Conservation (phyloP, 495 filamentous ascomycete species). For the Neurospora sp. region DNA sequence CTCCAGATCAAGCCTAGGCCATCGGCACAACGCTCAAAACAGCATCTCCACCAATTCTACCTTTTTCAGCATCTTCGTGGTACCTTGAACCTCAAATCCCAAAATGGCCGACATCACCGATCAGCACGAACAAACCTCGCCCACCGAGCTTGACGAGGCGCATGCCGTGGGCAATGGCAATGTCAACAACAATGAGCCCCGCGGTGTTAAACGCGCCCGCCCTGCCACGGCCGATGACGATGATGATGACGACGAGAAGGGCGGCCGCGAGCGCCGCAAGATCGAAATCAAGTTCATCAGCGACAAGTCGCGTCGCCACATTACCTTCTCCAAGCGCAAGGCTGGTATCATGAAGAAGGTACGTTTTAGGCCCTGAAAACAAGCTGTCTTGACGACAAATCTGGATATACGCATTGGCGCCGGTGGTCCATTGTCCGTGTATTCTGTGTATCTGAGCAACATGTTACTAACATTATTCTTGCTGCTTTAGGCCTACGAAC, state of each 20-base stretch:
- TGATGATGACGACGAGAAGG: conserved; percentile 97
- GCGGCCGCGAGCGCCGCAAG: conserved; percentile 95
- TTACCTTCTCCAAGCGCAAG: conserved; percentile 99
- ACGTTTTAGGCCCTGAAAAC: conserved; percentile 20
- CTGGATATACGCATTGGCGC: not conserved
- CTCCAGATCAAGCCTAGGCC: conserved; percentile 49
- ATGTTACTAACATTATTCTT: conserved; percentile 19
- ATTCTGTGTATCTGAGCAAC: not conserved
- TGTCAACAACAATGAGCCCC: conserved; percentile 48
- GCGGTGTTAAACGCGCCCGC: conserved; percentile 84
- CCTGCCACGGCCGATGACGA: conserved; percentile 81
- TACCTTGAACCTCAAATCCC: conserved; percentile 30
- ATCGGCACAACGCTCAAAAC: conserved; percentile 48
- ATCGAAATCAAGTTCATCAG: conserved; percentile 99
- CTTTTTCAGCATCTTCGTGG: conserved; percentile 34
- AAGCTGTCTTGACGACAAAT: not conserved
- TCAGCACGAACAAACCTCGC: conserved; percentile 48
- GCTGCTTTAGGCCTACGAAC: conserved; percentile 74
- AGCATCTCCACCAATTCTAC: conserved; percentile 46
- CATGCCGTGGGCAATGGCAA: conserved; percentile 56
- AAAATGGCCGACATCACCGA: conserved; percentile 54
- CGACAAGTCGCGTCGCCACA: conserved; percentile 99
- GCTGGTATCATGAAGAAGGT: conserved; percentile 99
- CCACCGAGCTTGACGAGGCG: conserved; percentile 52
- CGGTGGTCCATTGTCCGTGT: not conserved